Conservation (phyloP, 2,329 filamentous ascomycete species). For the Cladosporium sp. region DNA sequence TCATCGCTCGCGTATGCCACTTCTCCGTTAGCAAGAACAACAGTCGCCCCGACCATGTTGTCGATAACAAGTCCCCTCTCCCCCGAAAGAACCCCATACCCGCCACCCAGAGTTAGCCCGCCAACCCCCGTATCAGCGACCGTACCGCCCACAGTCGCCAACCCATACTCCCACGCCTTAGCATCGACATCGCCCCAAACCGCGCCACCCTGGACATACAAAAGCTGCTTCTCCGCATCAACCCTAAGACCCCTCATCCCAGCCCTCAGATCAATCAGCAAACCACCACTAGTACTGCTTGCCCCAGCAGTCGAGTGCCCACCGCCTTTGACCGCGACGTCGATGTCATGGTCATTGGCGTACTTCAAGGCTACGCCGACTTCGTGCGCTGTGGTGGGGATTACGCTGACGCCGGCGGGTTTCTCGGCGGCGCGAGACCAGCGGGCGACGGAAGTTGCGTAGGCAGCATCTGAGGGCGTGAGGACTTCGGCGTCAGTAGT, state of each 20-base stretch:
- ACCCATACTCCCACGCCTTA: slow-evolving; percentile 50
- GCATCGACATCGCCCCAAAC: slow-evolving; percentile 43
- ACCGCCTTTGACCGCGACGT: slow-evolving; percentile 57
- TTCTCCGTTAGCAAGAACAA: slow-evolving; percentile 45
- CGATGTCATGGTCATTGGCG: slow-evolving; percentile 45
- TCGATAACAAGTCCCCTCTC: slow-evolving; percentile 57
- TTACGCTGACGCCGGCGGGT: slow-evolving; percentile 44
- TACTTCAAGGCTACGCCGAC: slow-evolving; percentile 48
- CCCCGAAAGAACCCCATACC: slow-evolving; percentile 50
- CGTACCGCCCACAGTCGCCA: slow-evolving; percentile 63
- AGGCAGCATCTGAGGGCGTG: slow-evolving; percentile 23
- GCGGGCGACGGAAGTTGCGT: slow-evolving; percentile 25
- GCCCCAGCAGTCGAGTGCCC: slow-evolving; percentile 58
- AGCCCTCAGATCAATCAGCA: slow-evolving; percentile 57
- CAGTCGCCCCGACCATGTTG: slow-evolving; percentile 43
- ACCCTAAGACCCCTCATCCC: slow-evolving; percentile 53
- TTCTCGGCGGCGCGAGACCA: slow-evolving; percentile 32
- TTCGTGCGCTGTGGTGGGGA: slow-evolving; percentile 44
- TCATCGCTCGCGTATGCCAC: slow-evolving; percentile 42
- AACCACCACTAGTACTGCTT: slow-evolving; percentile 52
- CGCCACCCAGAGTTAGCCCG: slow-evolving; percentile 37
- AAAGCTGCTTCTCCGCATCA: slow-evolving; percentile 41
- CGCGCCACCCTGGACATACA: slow-evolving; percentile 27
- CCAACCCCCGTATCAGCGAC: slow-evolving; percentile 64
- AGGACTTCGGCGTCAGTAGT: slow-evolving; percentile 22